Evolutionary conservation across 164 flowering plant genomes (phyloP).

Genomic region (Magnolia sinica): DNA sequence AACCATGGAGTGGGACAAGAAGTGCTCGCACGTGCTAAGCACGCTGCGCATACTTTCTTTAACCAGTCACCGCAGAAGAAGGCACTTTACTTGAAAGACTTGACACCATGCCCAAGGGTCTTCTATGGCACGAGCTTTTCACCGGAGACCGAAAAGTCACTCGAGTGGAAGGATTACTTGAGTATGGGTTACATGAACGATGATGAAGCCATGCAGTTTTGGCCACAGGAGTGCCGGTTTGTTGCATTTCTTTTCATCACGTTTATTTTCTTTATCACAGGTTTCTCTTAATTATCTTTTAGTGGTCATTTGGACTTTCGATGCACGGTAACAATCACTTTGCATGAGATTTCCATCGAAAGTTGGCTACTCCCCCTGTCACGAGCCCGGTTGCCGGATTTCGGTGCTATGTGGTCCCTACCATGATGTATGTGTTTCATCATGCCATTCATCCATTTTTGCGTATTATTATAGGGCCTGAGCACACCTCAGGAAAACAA

Average conservation of each 20-base stretch:
- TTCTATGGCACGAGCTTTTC: slow-evolving; percentile 23
- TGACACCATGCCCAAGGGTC: slow-evolving; percentile 17
- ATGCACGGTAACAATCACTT: too few species aligned
- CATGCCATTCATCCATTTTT: too few species aligned
- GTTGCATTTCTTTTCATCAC: background rate
- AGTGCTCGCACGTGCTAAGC: slow-evolving; percentile 15
- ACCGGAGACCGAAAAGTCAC: slow-evolving; percentile 15
- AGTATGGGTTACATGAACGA: slow-evolving; percentile 22
- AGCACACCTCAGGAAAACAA: too few species aligned
- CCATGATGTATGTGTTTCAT: too few species aligned
- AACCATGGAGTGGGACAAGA: slow-evolving; percentile 21
- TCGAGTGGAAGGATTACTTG: slow-evolving; percentile 24
- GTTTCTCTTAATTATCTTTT: background rate
- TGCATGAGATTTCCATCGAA: too few species aligned
- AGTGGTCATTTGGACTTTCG: too few species aligned
- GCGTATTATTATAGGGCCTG: too few species aligned
- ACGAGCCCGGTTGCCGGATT: too few species aligned
- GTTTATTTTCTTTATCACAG: background rate
- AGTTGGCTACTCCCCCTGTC: too few species aligned
- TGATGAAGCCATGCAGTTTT: slow-evolving; percentile 16
- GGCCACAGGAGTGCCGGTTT: slow-evolving; percentile 22
- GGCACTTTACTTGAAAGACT: slow-evolving; percentile 8
- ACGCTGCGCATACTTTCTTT: slow-evolving; percentile 19
- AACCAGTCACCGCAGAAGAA: slow-evolving; percentile 17
- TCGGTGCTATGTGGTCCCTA: too few species aligned